Conservation (phyloP, 2,329 filamentous ascomycete species). For the Cladosporium velox region DNA sequence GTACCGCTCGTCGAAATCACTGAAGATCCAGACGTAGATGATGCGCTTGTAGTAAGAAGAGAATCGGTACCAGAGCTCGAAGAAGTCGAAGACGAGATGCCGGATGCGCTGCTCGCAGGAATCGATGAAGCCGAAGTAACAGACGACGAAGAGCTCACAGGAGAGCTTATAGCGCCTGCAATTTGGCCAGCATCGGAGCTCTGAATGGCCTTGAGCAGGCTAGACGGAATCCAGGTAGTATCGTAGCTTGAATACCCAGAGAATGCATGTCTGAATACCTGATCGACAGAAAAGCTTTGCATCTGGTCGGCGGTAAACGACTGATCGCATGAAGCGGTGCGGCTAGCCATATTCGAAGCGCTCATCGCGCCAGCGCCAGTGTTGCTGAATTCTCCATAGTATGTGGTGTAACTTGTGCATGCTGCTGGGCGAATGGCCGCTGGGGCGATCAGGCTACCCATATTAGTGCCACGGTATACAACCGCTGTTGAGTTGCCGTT, state of each 20-base stretch:
- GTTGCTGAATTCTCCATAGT: slow-evolving; percentile 47
- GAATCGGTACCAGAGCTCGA: neutral
- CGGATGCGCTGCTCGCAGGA: neutral
- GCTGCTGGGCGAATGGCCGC: slow-evolving; percentile 40
- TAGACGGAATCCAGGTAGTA: slow-evolving; percentile 43
- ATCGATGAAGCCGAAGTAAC: neutral
- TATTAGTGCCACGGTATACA: slow-evolving; percentile 44
- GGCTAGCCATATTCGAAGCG: slow-evolving; percentile 34
- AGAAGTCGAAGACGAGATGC: slow-evolving; percentile 22
- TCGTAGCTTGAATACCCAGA: slow-evolving; percentile 38
- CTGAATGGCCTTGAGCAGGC: slow-evolving; percentile 38
- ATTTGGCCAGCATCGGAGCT: slow-evolving; percentile 36
- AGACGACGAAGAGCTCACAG: neutral
- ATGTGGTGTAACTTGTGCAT: slow-evolving; percentile 16
- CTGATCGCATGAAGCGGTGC: slow-evolving; percentile 37
- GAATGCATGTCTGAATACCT: slow-evolving; percentile 41
- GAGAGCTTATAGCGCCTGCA: slow-evolving; percentile 10
- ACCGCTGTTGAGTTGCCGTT: slow-evolving; percentile 45
- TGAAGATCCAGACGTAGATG: slow-evolving; percentile 14
- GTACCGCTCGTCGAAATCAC: slow-evolving; percentile 25
- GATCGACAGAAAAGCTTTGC: slow-evolving; percentile 39
- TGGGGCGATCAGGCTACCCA: slow-evolving; percentile 43
- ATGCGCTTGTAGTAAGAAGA: neutral
- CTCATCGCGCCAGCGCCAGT: slow-evolving; percentile 46
- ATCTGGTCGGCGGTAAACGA: slow-evolving; percentile 40